Percentiles rank a stretch among this genome's conserved stretches.
Evolutionary conservation across 176 grass and related monocot species (phyloP).

Genomic region (Triticum urartu): DNA sequence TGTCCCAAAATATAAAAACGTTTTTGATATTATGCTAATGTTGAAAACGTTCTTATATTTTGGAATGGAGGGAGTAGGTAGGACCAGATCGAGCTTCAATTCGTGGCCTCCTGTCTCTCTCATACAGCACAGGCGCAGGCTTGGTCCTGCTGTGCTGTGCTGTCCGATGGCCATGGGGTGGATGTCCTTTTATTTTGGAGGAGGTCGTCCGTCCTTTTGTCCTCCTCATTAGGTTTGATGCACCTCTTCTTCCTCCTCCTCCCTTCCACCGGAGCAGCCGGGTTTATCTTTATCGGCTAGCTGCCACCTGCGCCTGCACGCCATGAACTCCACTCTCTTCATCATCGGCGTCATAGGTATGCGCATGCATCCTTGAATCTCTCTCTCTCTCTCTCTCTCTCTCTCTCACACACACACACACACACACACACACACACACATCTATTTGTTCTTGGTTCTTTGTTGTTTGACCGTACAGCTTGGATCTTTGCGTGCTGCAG

Average conservation of each 20-base stretch:
- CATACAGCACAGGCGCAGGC: neutral
- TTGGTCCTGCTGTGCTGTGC: neutral
- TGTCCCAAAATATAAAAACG: too few species aligned
- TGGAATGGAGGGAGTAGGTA: too few species aligned
- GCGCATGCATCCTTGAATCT: neutral
- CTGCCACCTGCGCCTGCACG: neutral
- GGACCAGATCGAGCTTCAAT: too few species aligned
- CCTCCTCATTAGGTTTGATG: neutral
- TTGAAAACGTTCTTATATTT: too few species aligned
- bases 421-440: too few species aligned
- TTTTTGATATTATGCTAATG: too few species aligned
- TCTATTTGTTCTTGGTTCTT: too few species aligned
- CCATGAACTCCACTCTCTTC: slow-evolving; percentile 53
- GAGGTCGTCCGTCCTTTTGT: neutral
- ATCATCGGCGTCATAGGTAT: slow-evolving; percentile 52
- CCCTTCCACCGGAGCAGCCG: neutral
- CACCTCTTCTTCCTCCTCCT: neutral
- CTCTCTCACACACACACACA: too few species aligned
- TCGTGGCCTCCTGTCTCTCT: neutral
- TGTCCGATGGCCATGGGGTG: neutral
- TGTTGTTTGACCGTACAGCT: neutral
- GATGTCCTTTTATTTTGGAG: neutral
- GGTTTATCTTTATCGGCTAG: neutral
- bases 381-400: neutral
- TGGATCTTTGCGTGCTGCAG: slow-evolving; percentile 31